These are phyloP conservation scores for Ambrosiella beaveri DNA, from an alignment of 2,329 filamentous ascomycete species.

Conservation along the genomic window DNA sequence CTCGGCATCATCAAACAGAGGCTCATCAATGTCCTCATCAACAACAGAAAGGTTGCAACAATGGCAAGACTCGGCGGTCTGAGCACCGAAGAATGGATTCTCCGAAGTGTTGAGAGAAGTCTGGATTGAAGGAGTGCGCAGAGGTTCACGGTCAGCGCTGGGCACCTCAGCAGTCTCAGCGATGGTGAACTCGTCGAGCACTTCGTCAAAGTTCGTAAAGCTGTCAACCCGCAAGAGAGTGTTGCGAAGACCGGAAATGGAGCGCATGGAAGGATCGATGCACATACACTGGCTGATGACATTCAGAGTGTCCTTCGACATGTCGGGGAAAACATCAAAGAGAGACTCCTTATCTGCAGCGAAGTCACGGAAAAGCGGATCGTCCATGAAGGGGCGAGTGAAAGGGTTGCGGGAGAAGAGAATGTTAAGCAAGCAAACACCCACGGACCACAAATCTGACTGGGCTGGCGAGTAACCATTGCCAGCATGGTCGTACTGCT, in stretches of 20 bases:
- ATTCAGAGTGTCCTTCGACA: slow-evolving; percentile 96
- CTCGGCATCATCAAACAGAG: slow-evolving; percentile 1
- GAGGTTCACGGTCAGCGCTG: slow-evolving; percentile 81
- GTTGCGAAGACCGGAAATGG: slow-evolving; percentile 58
- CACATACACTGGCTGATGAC: slow-evolving; percentile 83
- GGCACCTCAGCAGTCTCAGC: slow-evolving; percentile 60
- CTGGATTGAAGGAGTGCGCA: slow-evolving; percentile 87
- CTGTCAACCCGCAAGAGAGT: slow-evolving; percentile 65
- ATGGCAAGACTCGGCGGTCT: slow-evolving; percentile 3
- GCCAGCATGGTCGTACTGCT: slow-evolving; percentile 82
- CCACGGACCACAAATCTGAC: slow-evolving; percentile 93
- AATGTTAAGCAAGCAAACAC: slow-evolving; percentile 90
- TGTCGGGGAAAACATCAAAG: slow-evolving; percentile 94
- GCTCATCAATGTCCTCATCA: slow-evolving; percentile 31
- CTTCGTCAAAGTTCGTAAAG: slow-evolving; percentile 88
- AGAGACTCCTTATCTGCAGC: slow-evolving; percentile 84
- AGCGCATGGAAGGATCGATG: slow-evolving; percentile 77
- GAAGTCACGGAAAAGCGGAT: slow-evolving; percentile 86
- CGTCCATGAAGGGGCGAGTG: slow-evolving; percentile 73
- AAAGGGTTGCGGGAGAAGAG: slow-evolving; percentile 96
- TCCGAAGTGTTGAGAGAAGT: slow-evolving; percentile 37
- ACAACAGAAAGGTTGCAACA: slow-evolving; percentile 49
- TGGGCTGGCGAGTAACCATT: slow-evolving; percentile 82
- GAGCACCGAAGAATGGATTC: slow-evolving; percentile 11
- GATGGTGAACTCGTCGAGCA: slow-evolving; percentile 68